Conservation (phyloP, 2,329 filamentous ascomycete genomes). For the Esteya vermicola region DNA sequence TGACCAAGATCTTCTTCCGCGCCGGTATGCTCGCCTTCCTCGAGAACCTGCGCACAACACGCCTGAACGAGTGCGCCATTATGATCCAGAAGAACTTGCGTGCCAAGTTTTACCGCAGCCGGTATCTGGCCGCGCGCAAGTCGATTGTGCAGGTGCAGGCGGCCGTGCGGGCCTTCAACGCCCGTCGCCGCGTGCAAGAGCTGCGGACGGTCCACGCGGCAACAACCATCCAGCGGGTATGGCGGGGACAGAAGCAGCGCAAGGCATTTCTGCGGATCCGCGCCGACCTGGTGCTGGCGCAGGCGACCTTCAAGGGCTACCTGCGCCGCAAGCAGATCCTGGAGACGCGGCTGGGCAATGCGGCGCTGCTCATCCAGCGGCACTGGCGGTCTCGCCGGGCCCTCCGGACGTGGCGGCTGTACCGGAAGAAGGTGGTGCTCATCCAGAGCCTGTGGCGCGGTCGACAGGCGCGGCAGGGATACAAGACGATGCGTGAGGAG, state of each 20-base stretch:
- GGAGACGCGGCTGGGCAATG: constrained; percentile 87
- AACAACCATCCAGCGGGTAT: constrained; percentile 87
- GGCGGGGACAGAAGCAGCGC: constrained; percentile 83
- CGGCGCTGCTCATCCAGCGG: constrained; percentile 78
- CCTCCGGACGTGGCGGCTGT: constrained; percentile 69
- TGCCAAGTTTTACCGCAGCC: constrained; percentile 86
- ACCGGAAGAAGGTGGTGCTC: constrained; percentile 77
- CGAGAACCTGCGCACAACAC: constrained; percentile 80
- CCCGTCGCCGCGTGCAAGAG: constrained; percentile 65
- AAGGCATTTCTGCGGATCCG: constrained; percentile 67
- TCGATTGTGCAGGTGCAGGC: constrained; percentile 73
- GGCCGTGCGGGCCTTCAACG: constrained; percentile 60
- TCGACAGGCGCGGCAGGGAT: constrained; percentile 62
- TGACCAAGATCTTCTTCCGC: constrained; percentile 99
- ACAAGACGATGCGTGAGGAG: constrained; percentile 87
- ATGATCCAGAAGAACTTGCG: constrained; percentile 98
- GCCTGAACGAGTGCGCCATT: constrained; percentile 84
- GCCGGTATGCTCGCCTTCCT: constrained; percentile 97
- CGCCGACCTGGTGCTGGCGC: constrained; percentile 72
- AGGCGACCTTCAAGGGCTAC: constrained; percentile 84
- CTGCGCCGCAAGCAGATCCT: constrained; percentile 82
- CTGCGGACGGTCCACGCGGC: constrained; percentile 73
- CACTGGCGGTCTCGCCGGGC: constrained; percentile 74
- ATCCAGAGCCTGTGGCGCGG: constrained; percentile 91
- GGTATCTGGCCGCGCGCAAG: constrained; percentile 74